Evolutionary conservation across 768 basidiomycete genomes (phyloP).

Genomic region (Boletus eberwhitei): DNA sequence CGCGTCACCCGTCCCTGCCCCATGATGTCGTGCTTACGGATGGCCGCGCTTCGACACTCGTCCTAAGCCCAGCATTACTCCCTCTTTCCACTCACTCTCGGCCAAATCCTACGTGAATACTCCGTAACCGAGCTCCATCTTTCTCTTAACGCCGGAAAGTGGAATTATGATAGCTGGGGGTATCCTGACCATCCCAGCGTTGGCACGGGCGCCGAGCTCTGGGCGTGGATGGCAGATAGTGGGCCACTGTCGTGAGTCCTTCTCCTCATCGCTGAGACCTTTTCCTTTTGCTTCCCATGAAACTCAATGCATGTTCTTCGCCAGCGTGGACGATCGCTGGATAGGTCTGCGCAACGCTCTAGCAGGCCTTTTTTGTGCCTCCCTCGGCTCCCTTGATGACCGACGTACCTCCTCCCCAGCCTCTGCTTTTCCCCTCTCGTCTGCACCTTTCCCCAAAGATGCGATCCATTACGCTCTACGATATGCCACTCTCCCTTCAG

Average conservation of each 20-base stretch:
- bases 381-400: conserved; percentile 73
- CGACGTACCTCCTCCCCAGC: conserved; percentile 69
- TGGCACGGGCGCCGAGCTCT: conserved; percentile 83
- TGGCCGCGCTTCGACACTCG: background rate
- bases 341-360: conserved; percentile 81
- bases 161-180: conserved; percentile 86
- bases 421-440: conserved; percentile 62
- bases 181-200: conserved; percentile 73
- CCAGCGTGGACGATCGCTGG: conserved; percentile 77
- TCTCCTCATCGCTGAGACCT: background rate
- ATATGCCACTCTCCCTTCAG: conserved; percentile 76
- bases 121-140: conserved; percentile 86
- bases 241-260: conserved; percentile 44
- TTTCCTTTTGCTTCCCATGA: background rate
- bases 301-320: background rate
- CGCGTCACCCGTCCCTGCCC: conserved; percentile 5
- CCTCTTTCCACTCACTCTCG: conserved; percentile 81
- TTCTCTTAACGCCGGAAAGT: conserved; percentile 86
- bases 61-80: conserved; percentile 77
- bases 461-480: conserved; percentile 52
- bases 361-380: conserved; percentile 93
- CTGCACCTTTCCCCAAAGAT: conserved; percentile 41
- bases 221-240: conserved; percentile 87
- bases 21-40: background rate
- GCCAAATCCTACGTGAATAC: conserved; percentile 83